Conservation (phyloP, 2,329 filamentous ascomycete species). For the Didymella segeticola region DNA sequence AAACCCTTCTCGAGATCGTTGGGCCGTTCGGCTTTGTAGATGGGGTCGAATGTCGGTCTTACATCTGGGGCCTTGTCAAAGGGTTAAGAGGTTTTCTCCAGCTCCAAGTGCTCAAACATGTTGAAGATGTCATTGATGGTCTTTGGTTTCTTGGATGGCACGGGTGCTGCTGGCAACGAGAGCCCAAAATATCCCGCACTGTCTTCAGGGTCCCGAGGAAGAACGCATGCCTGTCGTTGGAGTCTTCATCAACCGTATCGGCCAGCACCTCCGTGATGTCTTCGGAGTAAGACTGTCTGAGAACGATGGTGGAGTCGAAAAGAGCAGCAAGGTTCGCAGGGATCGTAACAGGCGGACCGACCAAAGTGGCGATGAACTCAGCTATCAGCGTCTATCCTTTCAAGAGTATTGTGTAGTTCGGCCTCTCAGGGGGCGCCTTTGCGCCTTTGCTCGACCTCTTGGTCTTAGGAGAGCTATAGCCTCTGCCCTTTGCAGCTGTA, state of each 20-base stretch:
- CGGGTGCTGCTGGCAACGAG: not conserved
- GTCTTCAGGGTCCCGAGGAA: constrained; percentile 48
- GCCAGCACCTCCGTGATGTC: constrained; percentile 19
- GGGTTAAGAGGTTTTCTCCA: constrained; percentile 50
- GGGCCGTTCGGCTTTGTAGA: constrained; percentile 13
- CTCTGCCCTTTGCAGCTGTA: not conserved
- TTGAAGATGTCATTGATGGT: constrained; percentile 29
- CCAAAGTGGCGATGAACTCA: constrained; percentile 41
- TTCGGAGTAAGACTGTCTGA: constrained; percentile 39
- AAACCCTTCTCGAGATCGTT: constrained; percentile 14
- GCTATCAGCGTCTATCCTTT: constrained; percentile 51
- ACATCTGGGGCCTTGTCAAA: constrained; percentile 41
- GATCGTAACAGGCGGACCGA: constrained; percentile 34
- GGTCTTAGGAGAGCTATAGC: not conserved
- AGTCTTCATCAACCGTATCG: constrained; percentile 21
- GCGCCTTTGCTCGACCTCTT: not conserved
- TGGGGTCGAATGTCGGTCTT: constrained; percentile 4
- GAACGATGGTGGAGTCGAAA: constrained; percentile 49
- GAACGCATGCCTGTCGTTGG: constrained; percentile 38
- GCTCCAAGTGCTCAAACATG: constrained; percentile 45
- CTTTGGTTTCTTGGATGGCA: not conserved
- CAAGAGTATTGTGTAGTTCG: constrained; percentile 47
- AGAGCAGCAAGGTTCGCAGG: constrained; percentile 40
- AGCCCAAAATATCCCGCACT: constrained; percentile 27
- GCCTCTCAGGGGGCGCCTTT: not conserved